Evolutionary conservation across 768 basidiomycete species (phyloP).

Genomic region (Daedaleopsis nitida): DNA sequence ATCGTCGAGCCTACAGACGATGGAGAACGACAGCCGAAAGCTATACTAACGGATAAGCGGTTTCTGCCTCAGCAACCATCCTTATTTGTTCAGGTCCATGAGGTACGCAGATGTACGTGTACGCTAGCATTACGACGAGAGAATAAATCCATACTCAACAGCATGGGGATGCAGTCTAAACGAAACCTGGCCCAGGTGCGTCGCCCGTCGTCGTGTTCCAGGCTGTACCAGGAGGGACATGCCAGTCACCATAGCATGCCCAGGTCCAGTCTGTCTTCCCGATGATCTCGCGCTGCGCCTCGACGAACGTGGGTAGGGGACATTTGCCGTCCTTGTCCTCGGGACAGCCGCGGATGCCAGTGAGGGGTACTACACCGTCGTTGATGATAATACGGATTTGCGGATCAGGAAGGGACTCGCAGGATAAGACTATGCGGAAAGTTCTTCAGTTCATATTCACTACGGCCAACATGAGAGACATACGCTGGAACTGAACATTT

Average conservation of each 20-base stretch:
- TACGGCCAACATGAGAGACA: conserved; percentile 24
- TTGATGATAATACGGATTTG: conserved; percentile 87
- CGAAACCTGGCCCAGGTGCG: conserved; percentile 40
- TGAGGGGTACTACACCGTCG: conserved; percentile 83
- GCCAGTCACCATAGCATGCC: conserved; percentile 80
- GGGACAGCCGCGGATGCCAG: conserved; percentile 74
- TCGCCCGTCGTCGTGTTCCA: conserved; percentile 82
- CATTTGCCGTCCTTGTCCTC: conserved; percentile 78
- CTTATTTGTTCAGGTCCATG: neutral
- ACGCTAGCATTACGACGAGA: neutral
- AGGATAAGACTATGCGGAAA: conserved; percentile 29
- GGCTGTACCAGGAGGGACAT: conserved; percentile 57
- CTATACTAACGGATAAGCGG: too few relatives aligned
- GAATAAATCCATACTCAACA: neutral
- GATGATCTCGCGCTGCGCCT: conserved; percentile 67
- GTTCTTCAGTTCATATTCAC: neutral
- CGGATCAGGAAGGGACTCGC: conserved; percentile 33
- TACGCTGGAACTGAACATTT: conserved; percentile 88
- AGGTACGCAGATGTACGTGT: neutral
- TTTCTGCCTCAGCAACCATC: too few relatives aligned
- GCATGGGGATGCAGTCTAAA: neutral
- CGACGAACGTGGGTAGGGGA: conserved; percentile 69
- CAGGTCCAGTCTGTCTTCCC: conserved; percentile 69
- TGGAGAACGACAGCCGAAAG: too few relatives aligned
- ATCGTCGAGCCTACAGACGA: too few relatives aligned